phyloP scores from a whole-genome alignment of 805 yeast species.

The Nematodospora valgi region DNA sequence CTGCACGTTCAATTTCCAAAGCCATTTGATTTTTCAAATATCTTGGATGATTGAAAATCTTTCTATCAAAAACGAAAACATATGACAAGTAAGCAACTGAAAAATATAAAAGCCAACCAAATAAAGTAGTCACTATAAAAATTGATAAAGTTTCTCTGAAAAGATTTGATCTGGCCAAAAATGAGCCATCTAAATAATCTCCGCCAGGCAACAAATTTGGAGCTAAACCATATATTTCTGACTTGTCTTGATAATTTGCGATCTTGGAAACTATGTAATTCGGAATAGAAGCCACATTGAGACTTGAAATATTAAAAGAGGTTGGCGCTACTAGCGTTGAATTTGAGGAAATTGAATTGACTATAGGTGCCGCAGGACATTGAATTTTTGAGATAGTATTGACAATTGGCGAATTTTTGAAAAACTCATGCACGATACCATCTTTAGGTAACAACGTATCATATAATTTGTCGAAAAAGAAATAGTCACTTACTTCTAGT shows the following conservation, averaged over 20 bases:
- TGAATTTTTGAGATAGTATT: constrained; percentile 2
- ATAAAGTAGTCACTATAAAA: constrained; percentile 65
- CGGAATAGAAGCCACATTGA: constrained; percentile 6
- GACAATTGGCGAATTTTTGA: constrained; percentile 9
- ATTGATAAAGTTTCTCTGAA: constrained; percentile 70
- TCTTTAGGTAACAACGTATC: constrained; percentile 49
- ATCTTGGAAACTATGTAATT: constrained; percentile 8
- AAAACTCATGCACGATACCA: constrained; percentile 14
- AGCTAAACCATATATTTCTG: constrained; percentile 56
- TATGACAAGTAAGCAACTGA: constrained; percentile 75
- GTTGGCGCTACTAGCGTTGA: neutral
- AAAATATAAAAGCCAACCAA: constrained; percentile 85
- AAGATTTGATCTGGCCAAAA: constrained; percentile 67
- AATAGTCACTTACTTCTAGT: constrained; percentile 75
- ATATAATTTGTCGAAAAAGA: constrained; percentile 68
- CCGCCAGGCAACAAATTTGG: constrained; percentile 58
- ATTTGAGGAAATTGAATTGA: neutral
- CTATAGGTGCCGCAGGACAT: constrained; percentile 1
- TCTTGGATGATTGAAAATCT: constrained; percentile 92
- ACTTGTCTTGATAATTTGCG: constrained; percentile 23
- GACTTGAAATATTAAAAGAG: neutral
- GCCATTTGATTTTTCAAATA: constrained; percentile 90
- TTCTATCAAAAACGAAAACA: constrained; percentile 75
- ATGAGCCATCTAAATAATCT: constrained; percentile 58
- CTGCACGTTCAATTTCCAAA: constrained; percentile 76